Conservation (phyloP, 768 basidiomycete species). For the Russula sp. region DNA sequence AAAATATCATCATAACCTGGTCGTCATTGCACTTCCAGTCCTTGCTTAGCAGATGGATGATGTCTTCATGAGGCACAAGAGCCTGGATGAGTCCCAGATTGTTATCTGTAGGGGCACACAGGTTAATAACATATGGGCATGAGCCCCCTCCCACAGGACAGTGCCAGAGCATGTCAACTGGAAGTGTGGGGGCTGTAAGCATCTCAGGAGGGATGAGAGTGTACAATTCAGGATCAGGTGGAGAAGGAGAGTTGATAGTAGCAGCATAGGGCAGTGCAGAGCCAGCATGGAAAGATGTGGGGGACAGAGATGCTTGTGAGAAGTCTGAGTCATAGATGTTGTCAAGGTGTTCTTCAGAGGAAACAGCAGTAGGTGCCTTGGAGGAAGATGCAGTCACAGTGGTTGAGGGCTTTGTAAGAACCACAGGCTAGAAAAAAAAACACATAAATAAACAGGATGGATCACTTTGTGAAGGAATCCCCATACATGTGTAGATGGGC, state of each 20-base stretch:
- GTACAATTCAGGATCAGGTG: constrained; percentile 24
- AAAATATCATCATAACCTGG: constrained; percentile 11
- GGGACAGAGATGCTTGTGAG: constrained; percentile 43
- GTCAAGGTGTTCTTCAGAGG: neutral
- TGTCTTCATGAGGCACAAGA: neutral
- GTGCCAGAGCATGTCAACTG: constrained; percentile 44
- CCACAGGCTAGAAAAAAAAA: neutral
- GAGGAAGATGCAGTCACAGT: neutral
- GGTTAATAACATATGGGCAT: constrained; percentile 44
- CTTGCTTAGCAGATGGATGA: neutral
- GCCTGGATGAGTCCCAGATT: constrained; percentile 27
- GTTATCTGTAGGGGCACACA: constrained; percentile 38
- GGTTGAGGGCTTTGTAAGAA: neutral
- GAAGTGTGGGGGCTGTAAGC: constrained; percentile 36
- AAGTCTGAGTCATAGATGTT: constrained; percentile 51
- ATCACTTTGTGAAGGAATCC: too few species aligned
- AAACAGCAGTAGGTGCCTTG: neutral
- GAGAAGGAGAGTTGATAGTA: neutral
- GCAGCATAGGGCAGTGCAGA: constrained; percentile 25
- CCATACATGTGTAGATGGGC: neutral
- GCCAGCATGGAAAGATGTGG: constrained; percentile 35
- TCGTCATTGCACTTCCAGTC: constrained; percentile 14
- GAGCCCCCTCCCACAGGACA: constrained; percentile 36
- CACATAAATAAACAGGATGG: neutral
- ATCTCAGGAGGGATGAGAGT: constrained; percentile 35